Percentiles rank a stretch among this genome's conserved stretches.
phyloP scores from a whole-genome alignment of 768 basidiomycete species.

The Pleurotus cornucopiae region DNA sequence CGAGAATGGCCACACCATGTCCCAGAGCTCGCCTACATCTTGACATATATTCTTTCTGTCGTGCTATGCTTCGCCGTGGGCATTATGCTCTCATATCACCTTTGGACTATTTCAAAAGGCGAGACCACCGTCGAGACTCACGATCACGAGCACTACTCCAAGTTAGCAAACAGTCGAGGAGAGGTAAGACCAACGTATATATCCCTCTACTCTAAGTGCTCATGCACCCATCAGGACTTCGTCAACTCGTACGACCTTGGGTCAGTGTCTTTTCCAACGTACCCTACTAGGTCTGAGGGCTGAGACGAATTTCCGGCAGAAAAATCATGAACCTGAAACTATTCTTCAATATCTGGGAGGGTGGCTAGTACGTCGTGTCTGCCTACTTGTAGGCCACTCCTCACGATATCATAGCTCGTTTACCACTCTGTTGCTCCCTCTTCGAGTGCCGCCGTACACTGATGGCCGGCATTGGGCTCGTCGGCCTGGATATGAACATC shows the following conservation, averaged over 20 bases:
- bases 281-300: not conserved
- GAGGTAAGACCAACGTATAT: slow-evolving; percentile 43
- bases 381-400: not conserved
- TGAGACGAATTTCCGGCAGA: slow-evolving; percentile 20
- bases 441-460: slow-evolving; percentile 75
- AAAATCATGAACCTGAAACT: slow-evolving; percentile 65
- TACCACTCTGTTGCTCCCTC: slow-evolving; percentile 78
- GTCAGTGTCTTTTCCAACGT: slow-evolving; percentile 27
- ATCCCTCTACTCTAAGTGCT: not conserved
- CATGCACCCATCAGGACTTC: slow-evolving; percentile 49
- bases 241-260: slow-evolving; percentile 92
- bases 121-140: slow-evolving; percentile 91
- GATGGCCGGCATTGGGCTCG: slow-evolving; percentile 84
- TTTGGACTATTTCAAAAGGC: slow-evolving; percentile 65
- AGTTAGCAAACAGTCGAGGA: slow-evolving; percentile 60
- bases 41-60: slow-evolving; percentile 70
- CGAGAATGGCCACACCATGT: slow-evolving; percentile 54
- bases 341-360: slow-evolving; percentile 83
- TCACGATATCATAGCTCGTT: slow-evolving; percentile 46
- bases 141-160: slow-evolving; percentile 78
- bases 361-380: slow-evolving; percentile 67
- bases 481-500: slow-evolving; percentile 55
- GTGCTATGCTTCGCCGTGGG: slow-evolving; percentile 75
- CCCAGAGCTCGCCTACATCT: slow-evolving; percentile 66
- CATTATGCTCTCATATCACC: slow-evolving; percentile 69